phyloP scores from a whole-genome alignment of 208 protist species.

The Wallacemonas rigidus region DNA sequence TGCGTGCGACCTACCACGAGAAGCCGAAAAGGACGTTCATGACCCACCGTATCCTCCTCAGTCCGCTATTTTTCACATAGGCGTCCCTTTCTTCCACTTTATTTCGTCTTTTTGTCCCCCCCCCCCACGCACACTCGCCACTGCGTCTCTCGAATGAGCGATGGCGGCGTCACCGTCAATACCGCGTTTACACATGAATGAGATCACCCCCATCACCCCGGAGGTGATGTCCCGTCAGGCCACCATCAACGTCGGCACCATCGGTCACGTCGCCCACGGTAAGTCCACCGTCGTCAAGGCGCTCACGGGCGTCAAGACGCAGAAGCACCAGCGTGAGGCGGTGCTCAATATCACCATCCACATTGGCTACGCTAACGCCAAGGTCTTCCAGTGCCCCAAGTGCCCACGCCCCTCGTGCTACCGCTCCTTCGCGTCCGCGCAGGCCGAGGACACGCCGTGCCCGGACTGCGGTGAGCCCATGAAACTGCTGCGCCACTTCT shows the following conservation, averaged over 20 bases:
- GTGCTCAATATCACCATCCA: constrained; percentile 99
- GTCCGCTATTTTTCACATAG: too few species aligned
- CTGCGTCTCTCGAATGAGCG: background rate
- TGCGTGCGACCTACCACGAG: too few species aligned
- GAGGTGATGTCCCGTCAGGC: constrained; percentile 99
- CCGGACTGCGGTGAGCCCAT: constrained; percentile 65
- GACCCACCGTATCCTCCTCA: too few species aligned
- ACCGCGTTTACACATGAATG: constrained; percentile 57
- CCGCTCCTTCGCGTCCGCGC: constrained; percentile 84
- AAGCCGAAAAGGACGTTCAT: too few species aligned
- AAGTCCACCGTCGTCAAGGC: constrained; percentile 99
- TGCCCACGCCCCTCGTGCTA: constrained; percentile 95
- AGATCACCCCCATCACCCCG: constrained; percentile 93
- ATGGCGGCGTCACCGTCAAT: constrained; percentile 1
- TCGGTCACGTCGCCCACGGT: constrained; percentile 99
- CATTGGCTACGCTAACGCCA: constrained; percentile 99
- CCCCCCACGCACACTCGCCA: background rate
- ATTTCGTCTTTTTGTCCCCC: background rate
- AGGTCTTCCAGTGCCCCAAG: constrained; percentile 92
- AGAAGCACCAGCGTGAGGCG: constrained; percentile 99
- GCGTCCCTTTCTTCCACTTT: background rate
- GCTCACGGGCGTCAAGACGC: constrained; percentile 98
- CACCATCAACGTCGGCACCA: constrained; percentile 99
- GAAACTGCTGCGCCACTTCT: constrained; percentile 95
- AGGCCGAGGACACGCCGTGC: constrained; percentile 89